Evolutionary conservation across 164 flowering plant genomes (phyloP).

Genomic region (Pachysandra terminalis): DNA sequence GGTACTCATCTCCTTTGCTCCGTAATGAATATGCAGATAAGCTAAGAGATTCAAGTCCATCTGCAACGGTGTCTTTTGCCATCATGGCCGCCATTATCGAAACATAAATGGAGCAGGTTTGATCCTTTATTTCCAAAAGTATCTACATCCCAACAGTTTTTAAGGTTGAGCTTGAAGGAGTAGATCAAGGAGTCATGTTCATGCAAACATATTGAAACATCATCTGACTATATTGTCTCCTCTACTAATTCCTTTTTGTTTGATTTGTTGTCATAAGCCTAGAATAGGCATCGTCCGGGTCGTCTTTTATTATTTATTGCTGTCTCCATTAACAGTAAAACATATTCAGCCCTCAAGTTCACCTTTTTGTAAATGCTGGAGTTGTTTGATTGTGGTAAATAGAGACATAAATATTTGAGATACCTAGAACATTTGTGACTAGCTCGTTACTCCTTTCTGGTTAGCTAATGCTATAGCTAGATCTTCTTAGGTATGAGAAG

Average conservation of each 20-base stretch:
- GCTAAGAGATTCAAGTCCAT: not conserved
- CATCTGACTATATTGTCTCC: not conserved
- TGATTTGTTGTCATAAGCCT: slow-evolving; percentile 1
- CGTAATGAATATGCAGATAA: slow-evolving; percentile 6
- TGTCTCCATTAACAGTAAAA: not conserved
- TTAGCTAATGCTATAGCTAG: too few relatives aligned
- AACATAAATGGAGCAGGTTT: not conserved
- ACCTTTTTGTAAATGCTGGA: not conserved
- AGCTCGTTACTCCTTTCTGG: not conserved
- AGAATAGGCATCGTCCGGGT: not conserved
- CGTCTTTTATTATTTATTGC: not conserved
- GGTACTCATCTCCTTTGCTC: not conserved
- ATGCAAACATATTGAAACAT: not conserved
- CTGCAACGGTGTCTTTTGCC: not conserved
- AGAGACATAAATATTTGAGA: not conserved
- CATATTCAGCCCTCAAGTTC: not conserved
- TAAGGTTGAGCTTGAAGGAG: too few relatives aligned
- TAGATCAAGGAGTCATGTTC: not conserved
- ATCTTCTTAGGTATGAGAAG: too few relatives aligned
- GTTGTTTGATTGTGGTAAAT: not conserved
- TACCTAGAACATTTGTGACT: not conserved
- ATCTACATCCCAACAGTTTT: too few relatives aligned
- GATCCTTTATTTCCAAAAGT: not conserved
- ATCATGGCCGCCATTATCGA: not conserved
- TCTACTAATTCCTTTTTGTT: too few relatives aligned